Evolutionary conservation across 2,329 filamentous ascomycete species (phyloP), one percentile per base, ranked within the genome.

Genomic region (Dactylellina sp.): DNA sequence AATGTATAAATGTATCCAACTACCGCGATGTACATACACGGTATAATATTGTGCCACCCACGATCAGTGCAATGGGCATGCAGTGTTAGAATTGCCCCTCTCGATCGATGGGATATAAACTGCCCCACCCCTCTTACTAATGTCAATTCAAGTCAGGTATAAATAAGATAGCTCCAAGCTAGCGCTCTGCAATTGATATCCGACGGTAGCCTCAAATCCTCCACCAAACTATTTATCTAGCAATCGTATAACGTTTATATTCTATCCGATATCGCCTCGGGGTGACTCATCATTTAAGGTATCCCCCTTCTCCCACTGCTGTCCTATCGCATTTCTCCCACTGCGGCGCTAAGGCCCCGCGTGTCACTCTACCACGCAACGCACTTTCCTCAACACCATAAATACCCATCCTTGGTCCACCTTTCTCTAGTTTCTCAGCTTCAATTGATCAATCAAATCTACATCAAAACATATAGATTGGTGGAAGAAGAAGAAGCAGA

Each of bases 381-480:
- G 20, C 68, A 72, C 22, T 52, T 53, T 65, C 60, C 42, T 53
- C 60, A 72, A 65, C 68, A 60, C 50, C 11, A 24, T 11, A 49
- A 14, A 44, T 40, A 32, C 4, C 28, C 28, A 5, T 9, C 28
- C 28, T 32, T 46, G n/a, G n/a, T n/a, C 40, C 44, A 22, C 44
- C 4, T 32, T 32, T 32, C 28, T 5, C 28, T 32, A 4, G 9
- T 39, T 37, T 40, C n/a, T 18, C 55, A 7, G 22, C 37, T 22
- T 32, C 28, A 32, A 5, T 32, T 4, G 5, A 32, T n/a, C n/a
- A n/a, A n/a, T n/a, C n/a, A n/a, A n/a, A n/a, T 22, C 49, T 53
- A n/a, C n/a, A n/a, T n/a, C n/a, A n/a, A n/a, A n/a, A n/a, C 9
- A 32, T 32, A 32, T 32, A 32, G 28, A 32, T 9, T 32, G 9